Evolutionary conservation across 208 protist genomes (phyloP), one percentile per base, ranked within the genome.

Genomic region (Leishmania aethiopica): DNA sequence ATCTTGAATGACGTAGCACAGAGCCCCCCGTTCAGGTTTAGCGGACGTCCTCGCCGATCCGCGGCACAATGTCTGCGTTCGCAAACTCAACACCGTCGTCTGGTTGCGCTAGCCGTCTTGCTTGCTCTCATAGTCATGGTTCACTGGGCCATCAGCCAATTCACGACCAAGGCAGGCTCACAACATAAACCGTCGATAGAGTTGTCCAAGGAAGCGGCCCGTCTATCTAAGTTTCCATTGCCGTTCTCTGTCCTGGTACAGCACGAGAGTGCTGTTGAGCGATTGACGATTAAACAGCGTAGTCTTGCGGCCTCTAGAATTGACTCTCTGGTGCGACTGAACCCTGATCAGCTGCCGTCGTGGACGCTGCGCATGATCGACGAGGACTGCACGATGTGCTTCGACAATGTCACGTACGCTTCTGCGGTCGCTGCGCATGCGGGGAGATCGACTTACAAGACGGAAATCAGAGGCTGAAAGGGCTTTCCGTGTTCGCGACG

Each of bases 271-370:
- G 28, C 62, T 17, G 10, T 40, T 4, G 1, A 37, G 62, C 62
- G 62, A 13, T 25, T 67, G n/a, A 67, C 62, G 32, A 11, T 0
- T 1, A 17, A 0, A 25, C 62, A 67, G 62, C n/a, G 62, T 5
- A 0, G 25, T 13, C n/a, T n/a, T 7, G n/a, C 32, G 0, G 19
- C 11, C 28, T 1, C 62, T 37, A 1, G 0, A 0, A 0, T 8
- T 17, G 32, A 1, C 62, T 11, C 11, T 25, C 2, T 15, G 62
- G 3, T 19, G n/a, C 28, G 45, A 5, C 17, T 75, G 0, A 0
- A 13, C 22, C 40, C 0, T 2, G 25, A 32, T 25, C 70, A 75
- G 70, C 70, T 75, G 45, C 70, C 70, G 0, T 75, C 70, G 13
- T 75, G 70, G 70, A 75, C 70, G 28, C 7, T 59, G 17, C 53